Evolutionary conservation across 2,329 filamentous ascomycete genomes (phyloP), one percentile per base, ranked within the genome.

Genomic region (Rasamsonia emersonii): DNA sequence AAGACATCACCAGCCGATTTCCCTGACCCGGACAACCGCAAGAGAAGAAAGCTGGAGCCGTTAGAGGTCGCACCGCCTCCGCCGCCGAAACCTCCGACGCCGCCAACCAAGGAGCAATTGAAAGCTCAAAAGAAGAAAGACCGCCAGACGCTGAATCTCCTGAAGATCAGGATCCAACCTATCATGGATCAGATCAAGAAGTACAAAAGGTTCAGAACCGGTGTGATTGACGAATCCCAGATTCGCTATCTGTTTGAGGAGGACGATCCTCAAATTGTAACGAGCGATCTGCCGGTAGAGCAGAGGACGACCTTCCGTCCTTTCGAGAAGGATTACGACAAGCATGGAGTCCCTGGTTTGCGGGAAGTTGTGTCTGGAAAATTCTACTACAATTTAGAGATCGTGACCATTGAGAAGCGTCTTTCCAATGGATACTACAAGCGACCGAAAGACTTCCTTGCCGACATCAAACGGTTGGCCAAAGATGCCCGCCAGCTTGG

Each of bases 141-240:
- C 51, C 79, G 85, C 29, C 78, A 89, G 42, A 75, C 80, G 8
- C 70, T 96, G 33, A 95, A 96, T 54, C 67, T 81, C 37, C 67
- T 98, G 43, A 98, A 96, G 64, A 78, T 93, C 23, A 70, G 81
- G 32, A 77, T 98, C 33, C 88, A 95, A 57, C 86, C 85, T 2
- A 85, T 96, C 45, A 95, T 98, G 86, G 89, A 98, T 45, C 86
- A 95, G 59, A 85, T 98, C 53, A 91, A 93, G 56, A 86, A 82
- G 53, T 93, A 94, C 62, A 84, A 81, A 53, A 86, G 86, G 45
- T 96, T 96, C 61, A 75, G 86, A 39, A 77, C 78, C 34, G 80
- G 85, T 1, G 75, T 85, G 24, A 80, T 98, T 39, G 76, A 84
- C 2, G 78, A 84, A 31, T 58, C 62, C 8, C 73, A 79, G 42